Conservation (phyloP, 352 stramenopile genomes). For the Pythium chondricola region DNA sequence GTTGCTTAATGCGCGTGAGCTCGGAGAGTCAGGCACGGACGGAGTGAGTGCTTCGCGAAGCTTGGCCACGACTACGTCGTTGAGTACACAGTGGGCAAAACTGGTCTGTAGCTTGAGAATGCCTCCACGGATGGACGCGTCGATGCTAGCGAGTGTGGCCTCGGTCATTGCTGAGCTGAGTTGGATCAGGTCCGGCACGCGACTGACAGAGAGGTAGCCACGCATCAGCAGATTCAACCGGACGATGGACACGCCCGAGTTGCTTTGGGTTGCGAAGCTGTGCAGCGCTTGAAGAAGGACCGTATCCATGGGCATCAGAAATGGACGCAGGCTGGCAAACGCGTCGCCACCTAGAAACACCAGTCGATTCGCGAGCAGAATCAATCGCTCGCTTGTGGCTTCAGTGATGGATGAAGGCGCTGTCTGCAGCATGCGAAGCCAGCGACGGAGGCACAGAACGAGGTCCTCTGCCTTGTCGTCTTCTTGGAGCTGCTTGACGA, state of each 20-base stretch:
- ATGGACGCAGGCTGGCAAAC: neutral
- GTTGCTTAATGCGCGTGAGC: neutral
- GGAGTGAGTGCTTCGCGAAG: conserved; percentile 5
- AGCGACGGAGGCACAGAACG: conserved; percentile 7
- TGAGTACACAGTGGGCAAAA: conserved; percentile 5
- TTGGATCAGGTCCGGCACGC: conserved; percentile 7
- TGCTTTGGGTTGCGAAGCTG: too few species aligned
- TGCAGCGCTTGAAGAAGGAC: conserved; percentile 1
- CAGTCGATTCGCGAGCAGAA: conserved; percentile 12
- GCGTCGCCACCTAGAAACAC: neutral
- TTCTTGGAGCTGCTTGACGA: conserved; percentile 1
- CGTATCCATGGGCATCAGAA: conserved; percentile 4
- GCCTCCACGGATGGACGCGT: neutral
- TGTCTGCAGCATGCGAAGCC: conserved; percentile 6
- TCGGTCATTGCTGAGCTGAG: conserved; percentile 9
- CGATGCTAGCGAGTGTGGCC: neutral
- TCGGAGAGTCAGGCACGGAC: neutral
- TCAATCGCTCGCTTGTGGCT: neutral
- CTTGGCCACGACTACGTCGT: conserved; percentile 7
- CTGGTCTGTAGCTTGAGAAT: conserved; percentile 13
- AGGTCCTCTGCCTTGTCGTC: conserved; percentile 15
- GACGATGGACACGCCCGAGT: conserved; percentile 14
- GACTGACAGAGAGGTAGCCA: conserved; percentile 4
- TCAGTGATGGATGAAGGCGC: neutral
- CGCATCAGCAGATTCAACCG: conserved; percentile 17